phyloP scores from a whole-genome alignment of 2,329 filamentous ascomycete genomes.

The Daldinia sp. region DNA sequence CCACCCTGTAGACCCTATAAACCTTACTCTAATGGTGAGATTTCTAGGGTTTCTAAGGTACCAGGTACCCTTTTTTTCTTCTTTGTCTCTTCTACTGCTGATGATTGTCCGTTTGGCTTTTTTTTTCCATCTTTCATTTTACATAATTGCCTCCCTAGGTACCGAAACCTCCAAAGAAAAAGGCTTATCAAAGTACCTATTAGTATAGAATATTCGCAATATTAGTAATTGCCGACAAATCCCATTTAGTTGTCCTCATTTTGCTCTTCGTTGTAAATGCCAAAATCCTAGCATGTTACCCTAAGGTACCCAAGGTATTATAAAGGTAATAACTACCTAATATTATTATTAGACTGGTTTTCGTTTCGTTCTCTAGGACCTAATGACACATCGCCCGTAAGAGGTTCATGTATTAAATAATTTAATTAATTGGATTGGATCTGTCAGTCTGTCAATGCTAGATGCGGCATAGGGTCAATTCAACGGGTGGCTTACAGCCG shows the following conservation, averaged over 20 bases:
- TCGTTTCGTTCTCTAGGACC: background rate
- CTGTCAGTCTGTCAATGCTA: background rate
- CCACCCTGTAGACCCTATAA: conserved; percentile 19
- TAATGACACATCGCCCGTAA: background rate
- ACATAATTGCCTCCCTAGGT: too few relatives aligned
- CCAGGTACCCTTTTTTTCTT: background rate
- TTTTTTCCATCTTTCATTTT: background rate
- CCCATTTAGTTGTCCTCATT: too few relatives aligned
- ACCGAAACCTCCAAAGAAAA: too few relatives aligned
- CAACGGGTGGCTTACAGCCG: background rate
- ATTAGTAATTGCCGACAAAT: too few relatives aligned
- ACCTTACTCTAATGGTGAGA: background rate
- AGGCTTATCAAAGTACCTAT: too few relatives aligned
- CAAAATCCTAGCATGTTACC: too few relatives aligned
- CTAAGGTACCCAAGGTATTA: too few relatives aligned
- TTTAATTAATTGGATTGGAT: background rate
- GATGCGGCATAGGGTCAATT: background rate
- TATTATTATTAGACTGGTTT: background rate
- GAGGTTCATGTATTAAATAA: background rate
- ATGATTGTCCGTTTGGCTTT: background rate
- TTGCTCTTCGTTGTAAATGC: too few relatives aligned
- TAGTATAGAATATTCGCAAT: too few relatives aligned
- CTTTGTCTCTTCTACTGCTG: conserved; percentile 20
- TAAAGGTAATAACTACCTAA: too few relatives aligned
- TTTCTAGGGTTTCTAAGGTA: background rate